phyloP scores from a whole-genome alignment of 176 grass and related monocot genomes.

The Phoenix dactylifera region DNA sequence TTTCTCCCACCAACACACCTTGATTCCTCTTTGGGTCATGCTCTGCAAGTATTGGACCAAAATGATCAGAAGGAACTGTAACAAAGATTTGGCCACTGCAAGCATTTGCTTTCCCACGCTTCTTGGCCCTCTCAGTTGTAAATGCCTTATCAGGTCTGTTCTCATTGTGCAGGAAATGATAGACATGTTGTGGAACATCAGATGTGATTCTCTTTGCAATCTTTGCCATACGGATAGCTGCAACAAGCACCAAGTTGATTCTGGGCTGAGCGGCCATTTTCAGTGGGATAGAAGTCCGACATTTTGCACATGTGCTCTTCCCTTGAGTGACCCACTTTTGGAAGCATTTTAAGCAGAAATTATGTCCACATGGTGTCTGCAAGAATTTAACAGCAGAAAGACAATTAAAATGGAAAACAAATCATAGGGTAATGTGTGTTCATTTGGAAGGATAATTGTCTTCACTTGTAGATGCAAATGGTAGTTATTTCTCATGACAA shows the following conservation, averaged over 20 bases:
- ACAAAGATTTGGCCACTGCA: conserved; percentile 96
- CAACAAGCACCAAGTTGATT: conserved; percentile 66
- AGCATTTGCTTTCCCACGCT: conserved; percentile 71
- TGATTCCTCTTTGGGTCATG: conserved; percentile 61
- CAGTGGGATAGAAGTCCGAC: conserved; percentile 41
- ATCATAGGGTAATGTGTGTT: too few relatives aligned
- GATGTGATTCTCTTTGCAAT: conserved; percentile 36
- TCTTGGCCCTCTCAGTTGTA: conserved; percentile 82
- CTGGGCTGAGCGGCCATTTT: conserved; percentile 74
- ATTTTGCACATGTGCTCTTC: conserved; percentile 58
- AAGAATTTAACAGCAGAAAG: neutral
- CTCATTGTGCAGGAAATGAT: conserved; percentile 71
- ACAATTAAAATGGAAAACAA: too few relatives aligned
- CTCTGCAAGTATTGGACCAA: conserved; percentile 76
- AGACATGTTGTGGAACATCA: conserved; percentile 13
- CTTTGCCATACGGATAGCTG: conserved; percentile 66
- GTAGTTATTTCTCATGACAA: too few relatives aligned
- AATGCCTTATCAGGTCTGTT: conserved; percentile 83
- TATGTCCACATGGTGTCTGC: conserved; percentile 86
- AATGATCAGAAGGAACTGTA: conserved; percentile 69
- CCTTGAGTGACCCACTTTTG: conserved; percentile 58
- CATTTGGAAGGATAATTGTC: too few relatives aligned
- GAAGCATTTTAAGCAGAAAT: conserved; percentile 94
- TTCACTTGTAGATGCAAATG: too few relatives aligned
- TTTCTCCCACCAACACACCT: conserved; percentile 66